phyloP scores from a whole-genome alignment of 2,329 filamentous ascomycete species.

The Verticillium nonalfalfae region DNA sequence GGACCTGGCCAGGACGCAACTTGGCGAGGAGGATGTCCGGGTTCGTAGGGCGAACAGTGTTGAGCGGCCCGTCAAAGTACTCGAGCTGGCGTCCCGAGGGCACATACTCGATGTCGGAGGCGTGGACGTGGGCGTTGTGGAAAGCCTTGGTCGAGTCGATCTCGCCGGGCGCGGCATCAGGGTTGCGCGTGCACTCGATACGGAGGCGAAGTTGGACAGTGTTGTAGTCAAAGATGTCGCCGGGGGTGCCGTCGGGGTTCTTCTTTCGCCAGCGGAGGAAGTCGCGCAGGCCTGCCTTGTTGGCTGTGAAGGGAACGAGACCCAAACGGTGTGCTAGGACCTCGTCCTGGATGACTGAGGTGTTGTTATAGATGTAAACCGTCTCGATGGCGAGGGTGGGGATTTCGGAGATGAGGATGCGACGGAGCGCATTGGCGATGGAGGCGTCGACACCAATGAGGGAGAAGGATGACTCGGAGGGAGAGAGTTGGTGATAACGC shows the following conservation, averaged over 20 bases:
- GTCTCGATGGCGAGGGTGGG: conserved; percentile 91
- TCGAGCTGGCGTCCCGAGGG: conserved; percentile 64
- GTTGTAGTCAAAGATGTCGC: conserved; percentile 71
- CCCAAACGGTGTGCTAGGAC: conserved; percentile 87
- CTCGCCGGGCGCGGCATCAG: conserved; percentile 63
- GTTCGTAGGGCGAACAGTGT: conserved; percentile 70
- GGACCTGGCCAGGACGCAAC: conserved; percentile 81
- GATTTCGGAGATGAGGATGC: conserved; percentile 91
- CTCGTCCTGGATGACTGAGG: conserved; percentile 95
- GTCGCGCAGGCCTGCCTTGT: conserved; percentile 65
- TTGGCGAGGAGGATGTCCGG: conserved; percentile 94
- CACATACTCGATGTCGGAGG: conserved; percentile 68
- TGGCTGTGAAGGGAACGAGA: conserved; percentile 81
- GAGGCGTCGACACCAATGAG: conserved; percentile 87
- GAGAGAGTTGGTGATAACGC: conserved; percentile 77
- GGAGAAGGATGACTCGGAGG: conserved; percentile 77
- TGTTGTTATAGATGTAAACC: conserved; percentile 93
- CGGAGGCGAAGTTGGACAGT: conserved; percentile 75
- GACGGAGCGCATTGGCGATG: conserved; percentile 93
- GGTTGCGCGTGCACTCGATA: conserved; percentile 74
- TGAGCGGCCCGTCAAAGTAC: conserved; percentile 60
- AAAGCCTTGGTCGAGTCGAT: conserved; percentile 81
- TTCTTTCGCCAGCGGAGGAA: conserved; percentile 80
- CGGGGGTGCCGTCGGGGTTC: conserved; percentile 55
- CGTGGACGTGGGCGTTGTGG: conserved; percentile 78